Evolutionary conservation across 1,284 basidiomycete species (phyloP).

Genomic region (Ustilago shanxiensis): DNA sequence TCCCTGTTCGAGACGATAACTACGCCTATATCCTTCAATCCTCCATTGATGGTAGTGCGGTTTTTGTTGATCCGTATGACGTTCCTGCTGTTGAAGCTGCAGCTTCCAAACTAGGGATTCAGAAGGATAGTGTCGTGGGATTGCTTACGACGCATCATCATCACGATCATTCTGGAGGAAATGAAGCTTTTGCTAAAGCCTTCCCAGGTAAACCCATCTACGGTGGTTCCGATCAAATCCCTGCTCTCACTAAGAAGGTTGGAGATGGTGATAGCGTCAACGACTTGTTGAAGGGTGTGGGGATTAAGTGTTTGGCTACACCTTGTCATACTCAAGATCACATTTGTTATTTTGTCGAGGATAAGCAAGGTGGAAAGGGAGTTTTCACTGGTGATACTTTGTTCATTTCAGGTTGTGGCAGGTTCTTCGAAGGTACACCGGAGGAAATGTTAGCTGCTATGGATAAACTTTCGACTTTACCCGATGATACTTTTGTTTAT

Average conservation of each 20-base stretch:
- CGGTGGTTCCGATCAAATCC: slow-evolving; percentile 82
- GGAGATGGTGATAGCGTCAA: slow-evolving; percentile 65
- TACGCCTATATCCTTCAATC: slow-evolving; percentile 68
- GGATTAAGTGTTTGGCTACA: slow-evolving; percentile 76
- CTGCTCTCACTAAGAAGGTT: slow-evolving; percentile 80
- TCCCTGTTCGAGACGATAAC: slow-evolving; percentile 69
- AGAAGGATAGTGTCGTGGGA: slow-evolving; percentile 70
- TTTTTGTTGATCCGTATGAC: slow-evolving; percentile 80
- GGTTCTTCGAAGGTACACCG: slow-evolving; percentile 93
- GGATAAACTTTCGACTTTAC: slow-evolving; percentile 79
- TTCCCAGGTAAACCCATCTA: slow-evolving; percentile 82
- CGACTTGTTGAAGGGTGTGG: slow-evolving; percentile 39
- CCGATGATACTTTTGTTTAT: slow-evolving; percentile 84
- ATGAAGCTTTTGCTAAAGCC: slow-evolving; percentile 73
- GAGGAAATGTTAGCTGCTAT: slow-evolving; percentile 86
- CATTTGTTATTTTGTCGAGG: slow-evolving; percentile 86
- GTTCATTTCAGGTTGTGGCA: slow-evolving; percentile 91
- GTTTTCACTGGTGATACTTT: slow-evolving; percentile 97
- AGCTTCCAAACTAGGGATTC: slow-evolving; percentile 76
- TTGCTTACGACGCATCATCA: slow-evolving; percentile 69
- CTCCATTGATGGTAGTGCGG: slow-evolving; percentile 49
- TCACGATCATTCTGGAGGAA: slow-evolving; percentile 88
- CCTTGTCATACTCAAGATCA: slow-evolving; percentile 98
- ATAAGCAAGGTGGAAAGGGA: slow-evolving; percentile 73
- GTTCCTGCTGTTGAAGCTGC: slow-evolving; percentile 79